Percentiles rank a stretch among this genome's conserved stretches.
Evolutionary conservation across 2,329 filamentous ascomycete genomes (phyloP).

Genomic region (Plenodomus tracheiphilus): DNA sequence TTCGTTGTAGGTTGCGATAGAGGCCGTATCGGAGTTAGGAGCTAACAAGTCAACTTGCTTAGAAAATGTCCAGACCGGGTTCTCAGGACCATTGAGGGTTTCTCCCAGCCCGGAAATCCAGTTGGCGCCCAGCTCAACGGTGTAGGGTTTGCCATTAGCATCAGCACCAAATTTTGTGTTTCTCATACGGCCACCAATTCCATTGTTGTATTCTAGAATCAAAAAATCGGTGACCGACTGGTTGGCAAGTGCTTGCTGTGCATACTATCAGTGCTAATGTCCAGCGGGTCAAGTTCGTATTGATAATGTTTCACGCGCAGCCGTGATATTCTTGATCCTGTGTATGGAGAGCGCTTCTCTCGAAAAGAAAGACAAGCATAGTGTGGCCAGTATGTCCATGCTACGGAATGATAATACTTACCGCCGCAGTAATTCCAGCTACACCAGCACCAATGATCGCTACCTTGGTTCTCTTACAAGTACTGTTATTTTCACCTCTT

Average conservation of each 20-base stretch:
- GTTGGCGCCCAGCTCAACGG: conserved; percentile 68
- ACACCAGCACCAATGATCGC: conserved; percentile 59
- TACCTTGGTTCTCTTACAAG: conserved; percentile 38
- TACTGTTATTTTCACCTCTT: conserved; percentile 21
- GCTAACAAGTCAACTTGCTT: conserved; percentile 63
- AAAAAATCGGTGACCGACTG: conserved; percentile 65
- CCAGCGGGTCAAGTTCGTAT: too few species aligned
- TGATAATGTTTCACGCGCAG: too few species aligned
- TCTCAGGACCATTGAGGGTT: conserved; percentile 49
- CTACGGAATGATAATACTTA: conserved; percentile 26
- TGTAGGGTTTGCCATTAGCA: conserved; percentile 55
- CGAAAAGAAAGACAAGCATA: too few species aligned
- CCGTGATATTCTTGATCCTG: too few species aligned
- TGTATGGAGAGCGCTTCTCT: too few species aligned
- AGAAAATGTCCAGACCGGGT: conserved; percentile 65
- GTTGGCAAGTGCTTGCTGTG: conserved; percentile 62
- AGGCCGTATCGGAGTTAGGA: conserved; percentile 61
- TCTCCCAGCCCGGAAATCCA: conserved; percentile 59
- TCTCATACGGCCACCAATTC: conserved; percentile 65
- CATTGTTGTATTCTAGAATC: conserved; percentile 65
- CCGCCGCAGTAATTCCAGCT: conserved; percentile 65
- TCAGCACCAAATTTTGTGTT: conserved; percentile 61
- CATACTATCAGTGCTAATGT: neutral
- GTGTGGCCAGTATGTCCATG: too few species aligned
- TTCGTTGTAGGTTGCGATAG: conserved; percentile 64